Evolutionary conservation across 2,329 filamentous ascomycete species (phyloP), one percentile per base, ranked within the genome.

Genomic region (Hymenoscyphus fraxineus): DNA sequence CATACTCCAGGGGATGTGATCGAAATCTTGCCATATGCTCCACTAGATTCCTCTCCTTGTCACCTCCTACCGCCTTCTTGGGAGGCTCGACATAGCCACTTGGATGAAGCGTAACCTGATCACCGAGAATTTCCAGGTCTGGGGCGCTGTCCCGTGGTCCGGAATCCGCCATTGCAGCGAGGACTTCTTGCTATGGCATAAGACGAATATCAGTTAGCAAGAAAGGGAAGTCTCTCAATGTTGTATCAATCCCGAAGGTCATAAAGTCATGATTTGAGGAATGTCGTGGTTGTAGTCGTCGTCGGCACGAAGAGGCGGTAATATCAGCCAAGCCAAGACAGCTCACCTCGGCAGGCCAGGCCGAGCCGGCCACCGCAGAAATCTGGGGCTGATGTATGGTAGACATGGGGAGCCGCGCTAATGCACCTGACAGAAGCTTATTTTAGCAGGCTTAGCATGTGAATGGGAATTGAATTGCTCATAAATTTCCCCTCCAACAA

Each of bases 1-100:
- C 19, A 59, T 77, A 85, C 81, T 87, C 85, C 16, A 89, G 77
- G 38, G 87, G 87, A 68, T 87, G 85, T 51, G 84, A 82, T 64
- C 94, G 88, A 77, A 98, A 97, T 57, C 93, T 90, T 59, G 91
- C 90, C 83, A 95, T 95, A 74, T 93, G 87, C 76, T 89, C 87
- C 80, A 94, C 88, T 70, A 93, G 79, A 22, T 88, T 87, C 74
- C 88, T 84, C 71, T 93, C 90, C 66, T 84, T 84, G 60, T 82
- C 85, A 55, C 79, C 81, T 67, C 82, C 80, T 65, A 80, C 74
- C 54, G 74, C 75, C 27, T 74, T 72, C 41, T 72, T 68, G 2
- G 75, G 73, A 32, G 82, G 79, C 73, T 86, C 84, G 64, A 88
- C 80, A 73, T 85, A 90, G 65, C 88, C 89, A 69, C 87, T 87